Percentiles rank a stretch among this genome's conserved stretches.
Evolutionary conservation across 2,329 filamentous ascomycete genomes (phyloP).

Genomic region (Juglanconis juglandina): DNA sequence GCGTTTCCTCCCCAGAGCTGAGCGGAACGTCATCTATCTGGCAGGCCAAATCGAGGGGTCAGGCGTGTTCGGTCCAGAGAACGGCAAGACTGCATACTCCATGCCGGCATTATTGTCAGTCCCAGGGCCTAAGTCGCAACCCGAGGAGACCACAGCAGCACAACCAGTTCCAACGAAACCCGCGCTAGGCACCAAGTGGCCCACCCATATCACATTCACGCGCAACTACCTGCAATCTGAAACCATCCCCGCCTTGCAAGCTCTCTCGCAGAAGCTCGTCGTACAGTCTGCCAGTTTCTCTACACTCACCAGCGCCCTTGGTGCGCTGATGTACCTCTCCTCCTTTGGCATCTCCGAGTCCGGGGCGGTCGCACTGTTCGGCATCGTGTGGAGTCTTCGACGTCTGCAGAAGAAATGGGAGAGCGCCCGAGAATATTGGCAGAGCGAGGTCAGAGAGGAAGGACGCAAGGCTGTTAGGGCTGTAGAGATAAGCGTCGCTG

Average conservation of each 20-base stretch:
- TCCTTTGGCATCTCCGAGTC: constrained; percentile 58
- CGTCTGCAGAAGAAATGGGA: constrained; percentile 64
- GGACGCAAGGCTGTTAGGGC: constrained; percentile 60
- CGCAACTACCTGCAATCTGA: constrained; percentile 64
- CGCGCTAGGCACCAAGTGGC: constrained; percentile 55
- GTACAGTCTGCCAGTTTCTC: constrained; percentile 73
- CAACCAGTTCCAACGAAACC: constrained; percentile 8
- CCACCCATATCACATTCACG: constrained; percentile 67
- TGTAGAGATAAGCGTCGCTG: constrained; percentile 50
- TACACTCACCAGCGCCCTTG: constrained; percentile 54
- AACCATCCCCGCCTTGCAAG: constrained; percentile 68
- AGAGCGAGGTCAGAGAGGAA: constrained; percentile 64
- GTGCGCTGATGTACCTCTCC: constrained; percentile 55
- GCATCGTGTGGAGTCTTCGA: constrained; percentile 56
- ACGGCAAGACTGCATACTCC: constrained; percentile 22
- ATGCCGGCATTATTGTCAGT: constrained; percentile 20
- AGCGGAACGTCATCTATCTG: constrained; percentile 79
- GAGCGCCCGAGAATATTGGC: constrained; percentile 57
- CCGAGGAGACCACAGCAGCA: neutral
- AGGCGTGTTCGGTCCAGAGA: constrained; percentile 16
- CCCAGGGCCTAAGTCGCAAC: neutral
- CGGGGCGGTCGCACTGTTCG: constrained; percentile 58
- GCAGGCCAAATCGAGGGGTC: constrained; percentile 56
- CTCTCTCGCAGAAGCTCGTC: constrained; percentile 70
- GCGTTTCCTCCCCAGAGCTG: constrained; percentile 73